These are phyloP conservation scores for Verticillium klebahnii DNA, from an alignment of 2,329 filamentous ascomycete genomes.

Conservation along the genomic window DNA sequence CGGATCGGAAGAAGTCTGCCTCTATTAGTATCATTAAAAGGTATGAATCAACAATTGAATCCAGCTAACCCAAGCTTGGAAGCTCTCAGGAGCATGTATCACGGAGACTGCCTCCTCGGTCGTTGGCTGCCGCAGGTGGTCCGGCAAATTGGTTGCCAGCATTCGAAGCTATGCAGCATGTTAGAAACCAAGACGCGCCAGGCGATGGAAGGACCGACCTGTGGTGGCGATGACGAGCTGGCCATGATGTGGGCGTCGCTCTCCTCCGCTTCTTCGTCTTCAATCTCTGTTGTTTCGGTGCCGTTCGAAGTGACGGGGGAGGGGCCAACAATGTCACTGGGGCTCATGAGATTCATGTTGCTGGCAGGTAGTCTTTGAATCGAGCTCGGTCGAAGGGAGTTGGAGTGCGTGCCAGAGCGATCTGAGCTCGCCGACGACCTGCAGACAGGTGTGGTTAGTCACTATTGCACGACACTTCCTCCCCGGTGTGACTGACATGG, in stretches of 20 bases:
- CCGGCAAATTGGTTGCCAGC: constrained; percentile 53
- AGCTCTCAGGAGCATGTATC: constrained; percentile 84
- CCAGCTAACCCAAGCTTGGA: constrained; percentile 67
- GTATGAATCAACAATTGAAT: neutral
- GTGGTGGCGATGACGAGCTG: constrained; percentile 29
- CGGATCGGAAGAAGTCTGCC: constrained; percentile 37
- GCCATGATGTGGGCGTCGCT: constrained; percentile 35
- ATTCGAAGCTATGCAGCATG: constrained; percentile 36
- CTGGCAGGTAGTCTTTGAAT: constrained; percentile 43
- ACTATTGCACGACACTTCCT: neutral
- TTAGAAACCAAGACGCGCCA: neutral
- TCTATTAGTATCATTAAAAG: neutral
- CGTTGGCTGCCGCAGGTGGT: constrained; percentile 51
- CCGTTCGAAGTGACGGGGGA: constrained; percentile 83
- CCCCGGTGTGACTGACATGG: constrained; percentile 39
- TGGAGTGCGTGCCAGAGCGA: constrained; percentile 25
- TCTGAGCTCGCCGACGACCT: constrained; percentile 37
- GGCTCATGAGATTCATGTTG: constrained; percentile 53
- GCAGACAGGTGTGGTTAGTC: constrained; percentile 15
- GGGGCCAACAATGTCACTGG: constrained; percentile 70
- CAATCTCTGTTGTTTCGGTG: constrained; percentile 78
- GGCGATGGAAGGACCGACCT: constrained; percentile 22
- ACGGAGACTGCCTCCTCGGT: constrained; percentile 83
- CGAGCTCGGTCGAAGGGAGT: constrained; percentile 47
- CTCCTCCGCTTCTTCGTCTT: constrained; percentile 68